These are phyloP conservation scores for Penicillium sp. DNA, from an alignment of 2,329 filamentous ascomycete genomes.

Conservation along the genomic window DNA sequence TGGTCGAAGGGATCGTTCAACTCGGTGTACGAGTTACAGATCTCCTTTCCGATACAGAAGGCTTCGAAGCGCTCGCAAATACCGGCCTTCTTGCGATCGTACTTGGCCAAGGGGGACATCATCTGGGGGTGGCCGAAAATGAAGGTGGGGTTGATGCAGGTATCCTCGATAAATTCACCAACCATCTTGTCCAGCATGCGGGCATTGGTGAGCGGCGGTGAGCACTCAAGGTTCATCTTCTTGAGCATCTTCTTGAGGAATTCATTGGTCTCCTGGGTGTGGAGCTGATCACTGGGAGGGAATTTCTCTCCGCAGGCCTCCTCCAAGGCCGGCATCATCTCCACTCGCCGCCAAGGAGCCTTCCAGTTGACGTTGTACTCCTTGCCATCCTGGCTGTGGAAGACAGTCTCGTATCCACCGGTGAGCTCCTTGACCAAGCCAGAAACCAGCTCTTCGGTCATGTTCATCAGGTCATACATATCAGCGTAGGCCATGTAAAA, in stretches of 20 bases:
- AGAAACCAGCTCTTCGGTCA: slow-evolving; percentile 91
- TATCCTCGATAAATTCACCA: slow-evolving; percentile 93
- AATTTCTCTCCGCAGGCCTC: slow-evolving; percentile 90
- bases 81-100: slow-evolving; percentile 76
- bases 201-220: slow-evolving; percentile 86
- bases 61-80: slow-evolving; percentile 97
- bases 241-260: slow-evolving; percentile 82
- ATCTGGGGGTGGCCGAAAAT: slow-evolving; percentile 80
- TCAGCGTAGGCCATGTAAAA: slow-evolving; percentile 96
- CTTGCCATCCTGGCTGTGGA: slow-evolving; percentile 83
- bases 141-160: slow-evolving; percentile 89
- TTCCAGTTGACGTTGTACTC: slow-evolving; percentile 94
- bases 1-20: slow-evolving; percentile 97
- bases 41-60: slow-evolving; percentile 79
- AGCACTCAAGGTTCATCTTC: slow-evolving; percentile 89
- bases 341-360: slow-evolving; percentile 85
- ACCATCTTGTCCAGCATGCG: slow-evolving; percentile 95
- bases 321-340: slow-evolving; percentile 95
- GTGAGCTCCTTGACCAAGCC: slow-evolving; percentile 85
- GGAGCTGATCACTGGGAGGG: slow-evolving; percentile 81
- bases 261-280: slow-evolving; percentile 83
- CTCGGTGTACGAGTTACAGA: slow-evolving; percentile 81
- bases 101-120: slow-evolving; percentile 97
- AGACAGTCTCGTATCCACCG: slow-evolving; percentile 80
- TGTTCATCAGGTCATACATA: slow-evolving; percentile 84